A percentile compares a stretch with the other conserved stretches of the same genome.
phyloP scores from a whole-genome alignment of 257 asterid genomes.

The Ajuga chamaepitys region DNA sequence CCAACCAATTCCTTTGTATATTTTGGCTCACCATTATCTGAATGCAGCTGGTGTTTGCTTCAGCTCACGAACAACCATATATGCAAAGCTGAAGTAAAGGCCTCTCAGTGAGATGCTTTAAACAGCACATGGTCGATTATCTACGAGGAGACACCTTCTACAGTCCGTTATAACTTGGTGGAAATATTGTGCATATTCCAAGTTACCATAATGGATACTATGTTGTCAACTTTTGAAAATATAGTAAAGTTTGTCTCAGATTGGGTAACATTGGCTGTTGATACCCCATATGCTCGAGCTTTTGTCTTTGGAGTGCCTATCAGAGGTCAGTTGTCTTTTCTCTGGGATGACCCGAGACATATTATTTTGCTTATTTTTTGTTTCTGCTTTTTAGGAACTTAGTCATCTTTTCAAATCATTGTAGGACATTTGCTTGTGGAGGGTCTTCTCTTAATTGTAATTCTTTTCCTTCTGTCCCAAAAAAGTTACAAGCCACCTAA shows the following conservation, averaged over 20 bases:
- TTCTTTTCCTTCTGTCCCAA: conserved; percentile 73
- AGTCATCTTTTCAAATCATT: conserved; percentile 12
- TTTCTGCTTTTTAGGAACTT: not conserved
- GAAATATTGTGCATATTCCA: conserved; percentile 8
- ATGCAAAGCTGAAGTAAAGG: not conserved
- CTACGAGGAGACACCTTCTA: not conserved
- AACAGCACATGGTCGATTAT: conserved; percentile 9
- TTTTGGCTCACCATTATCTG: too few species aligned
- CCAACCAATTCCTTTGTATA: too few species aligned
- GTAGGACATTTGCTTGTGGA: conserved; percentile 93
- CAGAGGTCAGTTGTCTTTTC: conserved; percentile 47
- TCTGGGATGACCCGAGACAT: not conserved
- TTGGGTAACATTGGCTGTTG: conserved; percentile 57
- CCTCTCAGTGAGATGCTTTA: conserved; percentile 10
- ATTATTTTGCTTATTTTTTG: not conserved
- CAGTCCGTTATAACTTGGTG: conserved; percentile 8
- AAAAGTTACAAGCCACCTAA: conserved; percentile 97
- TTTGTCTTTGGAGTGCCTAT: conserved; percentile 87
- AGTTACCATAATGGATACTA: conserved; percentile 31
- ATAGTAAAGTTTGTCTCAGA: conserved; percentile 51
- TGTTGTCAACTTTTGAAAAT: conserved; percentile 35
- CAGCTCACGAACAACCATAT: conserved; percentile 9
- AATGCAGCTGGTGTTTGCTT: conserved; percentile 10
- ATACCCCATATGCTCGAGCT: conserved; percentile 76
- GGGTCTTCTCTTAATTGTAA: conserved; percentile 83